These are phyloP conservation scores for Ophiobolus disseminans DNA, from an alignment of 2,329 filamentous ascomycete species.

Conservation along the genomic window DNA sequence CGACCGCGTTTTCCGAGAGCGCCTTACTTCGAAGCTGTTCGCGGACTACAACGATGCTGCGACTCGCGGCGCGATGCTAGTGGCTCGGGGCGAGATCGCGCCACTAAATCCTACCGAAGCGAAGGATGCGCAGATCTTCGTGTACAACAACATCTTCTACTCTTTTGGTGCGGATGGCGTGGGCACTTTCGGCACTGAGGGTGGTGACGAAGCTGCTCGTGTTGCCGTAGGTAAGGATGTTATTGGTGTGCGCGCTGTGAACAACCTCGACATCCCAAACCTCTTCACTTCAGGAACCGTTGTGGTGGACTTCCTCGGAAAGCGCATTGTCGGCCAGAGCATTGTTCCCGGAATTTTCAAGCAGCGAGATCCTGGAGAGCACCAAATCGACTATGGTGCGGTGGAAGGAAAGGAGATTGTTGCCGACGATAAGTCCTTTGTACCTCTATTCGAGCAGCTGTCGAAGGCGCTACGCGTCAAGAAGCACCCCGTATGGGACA, in stretches of 20 bases:
- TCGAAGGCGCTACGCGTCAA: constrained; percentile 91
- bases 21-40: constrained; percentile 92
- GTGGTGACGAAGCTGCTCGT: constrained; percentile 92
- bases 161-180: constrained; percentile 98
- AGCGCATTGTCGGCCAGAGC: constrained; percentile 95
- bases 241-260: constrained; percentile 89
- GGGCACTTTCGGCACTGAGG: constrained; percentile 94
- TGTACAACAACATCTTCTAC: constrained; percentile 99
- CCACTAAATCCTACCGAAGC: constrained; percentile 94
- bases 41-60: constrained; percentile 98
- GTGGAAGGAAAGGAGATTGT: constrained; percentile 97
- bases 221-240: constrained; percentile 98
- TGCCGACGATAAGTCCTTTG: constrained; percentile 86
- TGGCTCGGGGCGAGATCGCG: constrained; percentile 89
- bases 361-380: constrained; percentile 94
- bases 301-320: constrained; percentile 95
- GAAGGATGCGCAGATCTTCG: constrained; percentile 94
- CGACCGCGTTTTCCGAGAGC: constrained; percentile 93
- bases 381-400: constrained; percentile 98
- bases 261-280: constrained; percentile 94
- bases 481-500: constrained; percentile 97
- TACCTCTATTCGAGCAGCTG: constrained; percentile 83
- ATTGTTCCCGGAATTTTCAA: constrained; percentile 99
- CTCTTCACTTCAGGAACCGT: constrained; percentile 96
- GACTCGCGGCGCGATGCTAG: constrained; percentile 86